Base-by-base conservation (phyloP, 345 rosid species). In the Pugionium cornutum region DNA sequence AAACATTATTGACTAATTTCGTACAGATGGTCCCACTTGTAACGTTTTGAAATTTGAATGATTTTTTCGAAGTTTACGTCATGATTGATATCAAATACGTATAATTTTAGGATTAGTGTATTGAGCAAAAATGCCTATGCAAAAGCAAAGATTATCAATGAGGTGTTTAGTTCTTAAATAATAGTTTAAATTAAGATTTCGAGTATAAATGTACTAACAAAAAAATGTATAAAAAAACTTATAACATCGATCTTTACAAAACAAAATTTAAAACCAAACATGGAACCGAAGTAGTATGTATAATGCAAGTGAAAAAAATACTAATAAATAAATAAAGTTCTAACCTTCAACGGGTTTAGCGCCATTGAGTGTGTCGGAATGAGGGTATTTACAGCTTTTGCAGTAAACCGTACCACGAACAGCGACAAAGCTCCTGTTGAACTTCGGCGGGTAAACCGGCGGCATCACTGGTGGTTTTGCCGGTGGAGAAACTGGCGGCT, bases 331-430 rank as follows among this genome's bases (percentile, higher is more conserved):
- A 40, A 42, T n/a, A 26, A 25, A 27, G 6, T 39, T 26, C 33
- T 28, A 7, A 89, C 98, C 91, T 31, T 56, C 32, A 48, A 88
- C 57, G 2, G 98, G 86, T 4, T 75, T 45, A 35, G 98, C 97
- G 27, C 86, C 92, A 26, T 53, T 4, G 71, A 90, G 87, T 6
- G 97, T 76, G 8, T 80, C 75, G 41, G 33, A 67, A 9, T 87
- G 82, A 18, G 84, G 62, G 68, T 88, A 89, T 36, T 83, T 84
- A 90, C 98, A 92, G 30, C 92, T 78, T 78, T 83, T 92, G 92
- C 96, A 88, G 66, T 67, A 90, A 7, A 92, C 92, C 1, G 81
- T 85, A 9, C 97, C 98, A 46, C 80, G 87, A 7, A 92, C 90
- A 1, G 89, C 91, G 1, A 92, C 77, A 43, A 87, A 70, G 45